Base-by-base conservation (phyloP, 148 eudicot genomes). In the Rhododendron ferrugineum region DNA sequence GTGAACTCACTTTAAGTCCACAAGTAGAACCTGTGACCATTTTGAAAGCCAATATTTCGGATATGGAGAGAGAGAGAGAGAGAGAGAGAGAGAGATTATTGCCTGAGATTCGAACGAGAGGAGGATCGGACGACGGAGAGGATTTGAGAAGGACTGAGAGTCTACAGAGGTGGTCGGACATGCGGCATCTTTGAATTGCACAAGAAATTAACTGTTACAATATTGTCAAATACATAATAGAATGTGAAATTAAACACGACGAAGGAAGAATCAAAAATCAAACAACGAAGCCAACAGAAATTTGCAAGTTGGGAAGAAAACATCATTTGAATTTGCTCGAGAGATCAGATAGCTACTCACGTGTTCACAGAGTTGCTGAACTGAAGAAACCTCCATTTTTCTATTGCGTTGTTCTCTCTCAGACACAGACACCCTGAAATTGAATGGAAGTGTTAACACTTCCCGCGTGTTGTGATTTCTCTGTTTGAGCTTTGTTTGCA, bases 161-260 rank as follows among this genome's bases (percentile, higher is more conserved):
- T 34, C 95, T 88, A 84, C 93, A 92, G 15, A 91, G 89, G 62
- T 89, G 90, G 32, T 84, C 92, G 22, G 92, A 89, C 80, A 80
- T 85, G 60, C 95, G 92, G 74, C 98, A 94, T 82, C 98, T 80
- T 87, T 88, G 94, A 75, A 91, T 85, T 76, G 98, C 92, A 54
- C 88, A 87, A 47, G 89, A 86, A 82, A 94, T 94, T 66, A 93
- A 86, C 98, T 94, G 91, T 2, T 5, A 18, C 70, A 88, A 6
- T 40, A 50, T 13, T 0, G 54, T 26, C 64, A 58, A 20, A 15
- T 13, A 62, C n/a, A 52, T 13, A 8, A 52, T 13, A 8, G 44
- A 86, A 36, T 37, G 78, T 15, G 49, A n/a, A 18, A 70, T 40
- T 0, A 0, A 80, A 26, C 15, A 79, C 2, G 74, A 34, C 4